A percentile compares a stretch with the other conserved stretches of the same genome.
Evolutionary conservation across 345 rosid species (phyloP).

Genomic region (Salix viminalis): DNA sequence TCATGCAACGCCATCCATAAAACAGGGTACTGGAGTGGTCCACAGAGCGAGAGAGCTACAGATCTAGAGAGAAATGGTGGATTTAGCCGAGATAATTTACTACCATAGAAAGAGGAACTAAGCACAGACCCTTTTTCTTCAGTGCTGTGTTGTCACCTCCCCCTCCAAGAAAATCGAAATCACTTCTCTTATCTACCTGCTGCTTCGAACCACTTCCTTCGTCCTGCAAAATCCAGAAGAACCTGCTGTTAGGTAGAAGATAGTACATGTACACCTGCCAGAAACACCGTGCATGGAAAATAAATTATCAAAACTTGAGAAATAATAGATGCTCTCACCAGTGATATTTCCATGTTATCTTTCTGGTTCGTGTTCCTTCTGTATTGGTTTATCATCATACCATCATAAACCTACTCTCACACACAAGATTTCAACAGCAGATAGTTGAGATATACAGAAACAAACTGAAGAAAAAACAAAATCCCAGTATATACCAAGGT

Average conservation of each 20-base stretch:
- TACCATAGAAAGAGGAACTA: slow-evolving; percentile 55
- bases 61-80: background rate
- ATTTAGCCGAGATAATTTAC: slow-evolving; percentile 43
- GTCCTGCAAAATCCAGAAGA: slow-evolving; percentile 19
- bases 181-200: slow-evolving; percentile 14
- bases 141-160: slow-evolving; percentile 39
- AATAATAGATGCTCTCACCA: slow-evolving; percentile 6
- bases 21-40: background rate
- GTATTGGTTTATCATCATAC: slow-evolving; percentile 21
- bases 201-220: slow-evolving; percentile 12
- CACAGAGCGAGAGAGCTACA: background rate
- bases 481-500: background rate
- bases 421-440: background rate
- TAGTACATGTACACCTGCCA: background rate
- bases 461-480: background rate
- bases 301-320: background rate
- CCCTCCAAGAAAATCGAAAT: slow-evolving; percentile 17
- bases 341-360: slow-evolving; percentile 16
- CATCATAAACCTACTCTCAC: slow-evolving; percentile 24
- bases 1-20: background rate
- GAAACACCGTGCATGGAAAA: background rate
- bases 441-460: background rate
- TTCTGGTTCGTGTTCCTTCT: slow-evolving; percentile 24
- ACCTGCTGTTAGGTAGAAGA: background rate
- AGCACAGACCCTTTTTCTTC: slow-evolving; percentile 61